These are phyloP conservation scores for Knufia fluminis DNA, from an alignment of 2,329 filamentous ascomycete species.

Conservation along the genomic window DNA sequence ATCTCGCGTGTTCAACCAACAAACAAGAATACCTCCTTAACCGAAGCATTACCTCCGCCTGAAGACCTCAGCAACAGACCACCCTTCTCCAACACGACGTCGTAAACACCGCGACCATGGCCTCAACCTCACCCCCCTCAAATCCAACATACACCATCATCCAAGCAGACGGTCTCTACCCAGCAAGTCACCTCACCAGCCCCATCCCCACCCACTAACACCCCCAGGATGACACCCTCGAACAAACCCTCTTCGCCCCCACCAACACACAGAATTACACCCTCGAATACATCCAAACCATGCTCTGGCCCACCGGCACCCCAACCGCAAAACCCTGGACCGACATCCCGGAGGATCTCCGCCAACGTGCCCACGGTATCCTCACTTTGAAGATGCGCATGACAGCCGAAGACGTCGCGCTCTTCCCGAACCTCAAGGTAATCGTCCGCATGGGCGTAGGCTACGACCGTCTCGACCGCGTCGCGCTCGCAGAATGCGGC, in stretches of 20 bases:
- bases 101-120: too few species aligned
- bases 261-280: constrained; percentile 13
- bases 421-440: constrained; percentile 21
- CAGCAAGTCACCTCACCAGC: constrained; percentile 8
- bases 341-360: constrained; percentile 13
- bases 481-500: constrained; percentile 15
- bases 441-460: constrained; percentile 22
- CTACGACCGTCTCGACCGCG: constrained; percentile 20
- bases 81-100: too few species aligned
- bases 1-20: too few species aligned
- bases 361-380: constrained; percentile 19
- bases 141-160: constrained; percentile 17
- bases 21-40: too few species aligned
- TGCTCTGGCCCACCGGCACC: constrained; percentile 15
- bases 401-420: constrained; percentile 13
- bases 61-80: too few species aligned
- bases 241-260: constrained; percentile 19
- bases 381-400: constrained; percentile 21
- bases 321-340: constrained; percentile 16
- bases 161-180: constrained; percentile 21
- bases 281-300: constrained; percentile 14
- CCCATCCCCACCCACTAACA: background rate
- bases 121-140: background rate
- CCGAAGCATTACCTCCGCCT: too few species aligned
- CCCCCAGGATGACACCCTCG: constrained; percentile 16